A percentile compares a stretch with the other conserved stretches of the same genome.
These are phyloP conservation scores for Irpex lacteus DNA, from an alignment of 1,284 basidiomycete species.

Conservation along the genomic window DNA sequence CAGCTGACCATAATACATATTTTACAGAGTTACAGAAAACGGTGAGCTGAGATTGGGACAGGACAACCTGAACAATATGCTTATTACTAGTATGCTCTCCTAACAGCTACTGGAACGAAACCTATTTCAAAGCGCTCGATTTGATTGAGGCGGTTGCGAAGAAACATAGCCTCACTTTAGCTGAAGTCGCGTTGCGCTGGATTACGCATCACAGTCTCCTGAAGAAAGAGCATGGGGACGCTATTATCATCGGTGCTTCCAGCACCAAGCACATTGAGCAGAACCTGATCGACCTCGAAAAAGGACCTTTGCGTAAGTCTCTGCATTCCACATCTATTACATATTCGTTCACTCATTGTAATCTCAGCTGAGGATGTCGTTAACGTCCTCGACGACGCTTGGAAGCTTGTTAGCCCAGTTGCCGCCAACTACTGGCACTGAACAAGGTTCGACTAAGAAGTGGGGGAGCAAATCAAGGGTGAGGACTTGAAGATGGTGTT, in stretches of 20 bases:
- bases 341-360: neutral
- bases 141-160: slow-evolving; percentile 7
- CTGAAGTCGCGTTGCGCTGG: slow-evolving; percentile 23
- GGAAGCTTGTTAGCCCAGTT: slow-evolving; percentile 30
- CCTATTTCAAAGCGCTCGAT: slow-evolving; percentile 15
- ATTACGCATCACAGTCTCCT: slow-evolving; percentile 28
- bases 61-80: slow-evolving; percentile 35
- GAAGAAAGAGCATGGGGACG: slow-evolving; percentile 25
- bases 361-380: slow-evolving; percentile 34
- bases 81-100: neutral
- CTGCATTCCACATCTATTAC: neutral
- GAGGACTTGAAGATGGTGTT: neutral
- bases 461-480: neutral
- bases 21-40: slow-evolving; percentile 25
- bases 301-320: slow-evolving; percentile 50
- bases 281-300: slow-evolving; percentile 57
- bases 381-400: slow-evolving; percentile 36
- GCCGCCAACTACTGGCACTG: slow-evolving; percentile 30
- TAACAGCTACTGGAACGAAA: slow-evolving; percentile 15
- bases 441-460: neutral
- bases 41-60: slow-evolving; percentile 8
- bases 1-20: slow-evolving; percentile 15
- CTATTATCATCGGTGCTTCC: slow-evolving; percentile 8
- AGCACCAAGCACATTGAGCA: slow-evolving; percentile 16
- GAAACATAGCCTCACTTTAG: slow-evolving; percentile 12